Base-by-base conservation (phyloP, 495 filamentous ascomycete species). In the Xylona heveae region DNA sequence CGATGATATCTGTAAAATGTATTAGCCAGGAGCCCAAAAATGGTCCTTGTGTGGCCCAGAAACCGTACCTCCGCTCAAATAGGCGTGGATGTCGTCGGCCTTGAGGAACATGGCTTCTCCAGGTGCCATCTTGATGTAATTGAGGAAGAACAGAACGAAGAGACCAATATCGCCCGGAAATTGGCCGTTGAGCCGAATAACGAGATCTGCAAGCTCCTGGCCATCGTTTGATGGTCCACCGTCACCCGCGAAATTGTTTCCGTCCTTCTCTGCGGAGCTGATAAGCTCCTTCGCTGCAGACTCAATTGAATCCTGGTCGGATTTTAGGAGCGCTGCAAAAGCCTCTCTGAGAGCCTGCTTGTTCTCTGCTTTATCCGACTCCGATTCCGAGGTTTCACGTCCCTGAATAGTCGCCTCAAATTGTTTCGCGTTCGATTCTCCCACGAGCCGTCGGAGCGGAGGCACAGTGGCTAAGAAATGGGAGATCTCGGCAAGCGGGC, bases 81-180 rank as follows among this genome's bases (percentile, higher is more conserved):
- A 97, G 13, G 88, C 88, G 48, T 97, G 88, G 38, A 94, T 92
- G 42, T 94, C 88, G 44, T 97, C 81, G 10, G 88, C 88, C 43
- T 78, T 79, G 15, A 97, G 58, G 56, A 94, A 97, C 62, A 97
- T 82, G 10, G 84, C 88, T 51, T 97, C 85, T 20, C 88, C 88
- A 6, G 82, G 66, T 12, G 72, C 57, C 8, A 97, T 60, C 41
- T 66, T 68, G 43, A 84, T 69, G 41, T 78, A 81, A 57, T 84
- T 84, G 30, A 83, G 62, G 54, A 82, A 76, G 55, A 84, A 80
- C 34, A 75, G 59, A 8, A 80, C 73, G 42, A 84, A 82, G 5
- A 77, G 52, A 3, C 78, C 78, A 39, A 83, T 69, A 34, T 85
- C 78, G 22, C 61, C 58, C 4, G 78, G 76, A 44, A 83, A 85